Conservation (phyloP, 768 basidiomycete genomes). For the Tricholoma saponaceum region DNA sequence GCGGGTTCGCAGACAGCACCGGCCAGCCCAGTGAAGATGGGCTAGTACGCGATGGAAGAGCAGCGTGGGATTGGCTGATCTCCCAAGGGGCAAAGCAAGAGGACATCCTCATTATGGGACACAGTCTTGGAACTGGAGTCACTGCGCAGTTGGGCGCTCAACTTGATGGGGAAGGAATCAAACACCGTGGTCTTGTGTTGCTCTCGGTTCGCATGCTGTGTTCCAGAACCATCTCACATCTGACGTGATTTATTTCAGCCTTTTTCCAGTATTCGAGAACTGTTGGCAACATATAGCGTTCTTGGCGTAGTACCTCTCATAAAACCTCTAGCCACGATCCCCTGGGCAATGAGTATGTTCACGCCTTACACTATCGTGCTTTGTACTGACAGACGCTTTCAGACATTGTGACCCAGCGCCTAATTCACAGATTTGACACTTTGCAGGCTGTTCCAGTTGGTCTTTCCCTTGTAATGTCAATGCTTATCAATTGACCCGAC, state of each 20-base stretch:
- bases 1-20: conserved; percentile 86
- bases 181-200: conserved; percentile 44
- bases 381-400: background rate
- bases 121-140: conserved; percentile 88
- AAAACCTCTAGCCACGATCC: conserved; percentile 64
- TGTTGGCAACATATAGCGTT: conserved; percentile 69
- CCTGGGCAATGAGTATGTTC: conserved; percentile 56
- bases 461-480: background rate
- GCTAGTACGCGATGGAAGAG: conserved; percentile 64
- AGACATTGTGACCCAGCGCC: conserved; percentile 35
- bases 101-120: conserved; percentile 74
- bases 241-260: conserved; percentile 44
- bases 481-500: background rate
- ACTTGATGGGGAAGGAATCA: conserved; percentile 40
- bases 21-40: conserved; percentile 77
- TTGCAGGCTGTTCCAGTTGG: conserved; percentile 58
- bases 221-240: conserved; percentile 28
- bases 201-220: conserved; percentile 32
- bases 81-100: conserved; percentile 50
- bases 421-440: conserved; percentile 57
- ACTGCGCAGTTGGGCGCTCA: conserved; percentile 45
- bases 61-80: conserved; percentile 79
- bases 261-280: conserved; percentile 55
- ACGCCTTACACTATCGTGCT: background rate
- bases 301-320: conserved; percentile 69